Percentiles rank a stretch among this genome's conserved stretches.
phyloP scores from a whole-genome alignment of 495 filamentous ascomycete species.

The Penicillium flavigenum region DNA sequence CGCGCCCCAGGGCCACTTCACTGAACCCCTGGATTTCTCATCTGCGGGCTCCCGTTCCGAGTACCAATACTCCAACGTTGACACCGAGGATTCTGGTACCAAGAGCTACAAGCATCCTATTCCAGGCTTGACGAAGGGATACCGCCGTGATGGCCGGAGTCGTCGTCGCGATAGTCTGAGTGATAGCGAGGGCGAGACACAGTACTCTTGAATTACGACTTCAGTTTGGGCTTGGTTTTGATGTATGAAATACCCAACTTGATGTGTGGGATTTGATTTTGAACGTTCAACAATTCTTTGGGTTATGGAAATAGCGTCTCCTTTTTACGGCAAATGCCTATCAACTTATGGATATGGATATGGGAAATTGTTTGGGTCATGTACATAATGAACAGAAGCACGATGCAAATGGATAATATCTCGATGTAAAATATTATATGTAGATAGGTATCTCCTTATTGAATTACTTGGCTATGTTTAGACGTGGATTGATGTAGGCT shows the following conservation, averaged over 20 bases:
- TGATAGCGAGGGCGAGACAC: slow-evolving; percentile 50
- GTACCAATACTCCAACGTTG: slow-evolving; percentile 50
- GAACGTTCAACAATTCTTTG: slow-evolving; percentile 7
- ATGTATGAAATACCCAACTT: neutral
- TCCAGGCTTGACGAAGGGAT: slow-evolving; percentile 63
- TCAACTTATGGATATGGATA: slow-evolving; percentile 10
- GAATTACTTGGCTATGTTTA: too few relatives aligned
- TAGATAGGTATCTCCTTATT: too few relatives aligned
- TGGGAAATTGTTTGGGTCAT: slow-evolving; percentile 12
- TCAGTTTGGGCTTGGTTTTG: neutral
- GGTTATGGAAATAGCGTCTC: slow-evolving; percentile 8
- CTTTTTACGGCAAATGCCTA: neutral
- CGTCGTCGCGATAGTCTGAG: slow-evolving; percentile 51
- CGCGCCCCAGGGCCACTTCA: slow-evolving; percentile 51
- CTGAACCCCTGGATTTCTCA: slow-evolving; percentile 53
- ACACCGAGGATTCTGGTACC: slow-evolving; percentile 64
- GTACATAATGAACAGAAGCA: slow-evolving; percentile 14
- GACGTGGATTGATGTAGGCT: too few relatives aligned
- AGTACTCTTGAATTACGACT: slow-evolving; percentile 24
- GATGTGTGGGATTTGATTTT: neutral
- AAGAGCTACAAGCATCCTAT: slow-evolving; percentile 80
- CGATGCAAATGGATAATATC: neutral
- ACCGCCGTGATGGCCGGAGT: slow-evolving; percentile 44
- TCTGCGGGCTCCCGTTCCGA: slow-evolving; percentile 46
- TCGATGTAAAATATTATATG: neutral